phyloP scores from a whole-genome alignment of 2,329 filamentous ascomycete genomes.

The Clarireedia monteithiana region DNA sequence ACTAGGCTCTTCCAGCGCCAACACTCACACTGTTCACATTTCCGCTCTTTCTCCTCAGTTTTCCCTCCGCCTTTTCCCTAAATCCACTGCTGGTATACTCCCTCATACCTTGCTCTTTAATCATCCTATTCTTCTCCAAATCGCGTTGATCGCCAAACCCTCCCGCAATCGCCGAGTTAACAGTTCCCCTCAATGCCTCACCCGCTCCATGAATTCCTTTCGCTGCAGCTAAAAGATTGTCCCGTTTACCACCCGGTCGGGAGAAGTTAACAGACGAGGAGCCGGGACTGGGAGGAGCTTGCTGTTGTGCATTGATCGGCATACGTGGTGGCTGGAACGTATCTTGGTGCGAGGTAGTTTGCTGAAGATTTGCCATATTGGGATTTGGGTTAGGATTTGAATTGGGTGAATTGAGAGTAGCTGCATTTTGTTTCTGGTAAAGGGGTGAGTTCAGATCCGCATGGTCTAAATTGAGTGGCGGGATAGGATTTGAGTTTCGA shows the following conservation, averaged over 20 bases:
- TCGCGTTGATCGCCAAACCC: constrained; percentile 2
- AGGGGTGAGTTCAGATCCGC: not conserved
- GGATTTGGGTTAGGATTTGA: not conserved
- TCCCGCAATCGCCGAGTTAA: constrained; percentile 3
- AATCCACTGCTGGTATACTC: constrained; percentile 55
- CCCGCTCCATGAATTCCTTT: constrained; percentile 8
- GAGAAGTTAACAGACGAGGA: constrained; percentile 1
- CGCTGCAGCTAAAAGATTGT: not conserved
- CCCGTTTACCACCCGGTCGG: not conserved
- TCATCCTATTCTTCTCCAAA: not conserved
- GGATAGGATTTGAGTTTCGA: constrained; percentile 4
- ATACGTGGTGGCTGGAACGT: not conserved
- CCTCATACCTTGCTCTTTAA: constrained; percentile 6
- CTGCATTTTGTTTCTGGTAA: not conserved
- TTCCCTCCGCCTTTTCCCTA: constrained; percentile 85
- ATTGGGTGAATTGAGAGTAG: not conserved
- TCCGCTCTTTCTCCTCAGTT: constrained; percentile 43
- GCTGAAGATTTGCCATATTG: not conserved
- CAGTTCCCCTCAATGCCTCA: constrained; percentile 2
- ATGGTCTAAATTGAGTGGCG: not conserved
- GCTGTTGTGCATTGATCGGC: not conserved
- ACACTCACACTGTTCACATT: not conserved
- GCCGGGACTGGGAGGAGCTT: not conserved
- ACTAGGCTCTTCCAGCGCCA: not conserved
- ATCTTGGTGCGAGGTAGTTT: not conserved